Conservation (phyloP, 371 early-diverging fungal genomes). For the Parasitella parasitica region DNA sequence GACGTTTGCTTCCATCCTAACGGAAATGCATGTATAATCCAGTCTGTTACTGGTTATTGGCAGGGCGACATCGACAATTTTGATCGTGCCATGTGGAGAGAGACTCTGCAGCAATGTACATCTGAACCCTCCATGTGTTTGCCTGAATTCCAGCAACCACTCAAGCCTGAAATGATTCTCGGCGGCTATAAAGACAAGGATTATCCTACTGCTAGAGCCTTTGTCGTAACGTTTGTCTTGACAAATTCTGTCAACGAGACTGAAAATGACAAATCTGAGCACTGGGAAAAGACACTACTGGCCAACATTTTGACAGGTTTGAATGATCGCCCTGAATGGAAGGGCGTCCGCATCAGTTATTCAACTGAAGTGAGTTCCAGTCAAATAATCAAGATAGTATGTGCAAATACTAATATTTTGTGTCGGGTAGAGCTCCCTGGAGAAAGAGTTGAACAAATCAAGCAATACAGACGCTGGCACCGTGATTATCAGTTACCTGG, state of each 20-base stretch:
- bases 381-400: too few relatives aligned
- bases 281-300: constrained; percentile 65
- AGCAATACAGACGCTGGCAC: constrained; percentile 68
- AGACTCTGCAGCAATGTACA: constrained; percentile 50
- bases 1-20: constrained; percentile 75
- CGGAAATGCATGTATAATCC: constrained; percentile 67
- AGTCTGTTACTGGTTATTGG: constrained; percentile 78
- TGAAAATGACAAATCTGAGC: constrained; percentile 45
- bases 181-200: constrained; percentile 59
- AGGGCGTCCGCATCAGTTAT: constrained; percentile 58
- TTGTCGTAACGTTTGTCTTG: constrained; percentile 69
- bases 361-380: constrained; percentile 68
- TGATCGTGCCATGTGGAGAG: constrained; percentile 46
- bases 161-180: constrained; percentile 69
- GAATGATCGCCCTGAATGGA: constrained; percentile 46
- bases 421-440: constrained; percentile 53
- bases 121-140: constrained; percentile 60
- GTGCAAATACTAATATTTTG: background rate
- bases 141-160: constrained; percentile 65
- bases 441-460: constrained; percentile 68
- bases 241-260: constrained; percentile 56
- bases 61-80: constrained; percentile 56
- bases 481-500: constrained; percentile 64
- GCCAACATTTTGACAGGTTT: constrained; percentile 39
- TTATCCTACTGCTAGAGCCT: constrained; percentile 52